Evolutionary conservation across 495 filamentous ascomycete species (phyloP).

Genomic region (Penicillium paxilli): DNA sequence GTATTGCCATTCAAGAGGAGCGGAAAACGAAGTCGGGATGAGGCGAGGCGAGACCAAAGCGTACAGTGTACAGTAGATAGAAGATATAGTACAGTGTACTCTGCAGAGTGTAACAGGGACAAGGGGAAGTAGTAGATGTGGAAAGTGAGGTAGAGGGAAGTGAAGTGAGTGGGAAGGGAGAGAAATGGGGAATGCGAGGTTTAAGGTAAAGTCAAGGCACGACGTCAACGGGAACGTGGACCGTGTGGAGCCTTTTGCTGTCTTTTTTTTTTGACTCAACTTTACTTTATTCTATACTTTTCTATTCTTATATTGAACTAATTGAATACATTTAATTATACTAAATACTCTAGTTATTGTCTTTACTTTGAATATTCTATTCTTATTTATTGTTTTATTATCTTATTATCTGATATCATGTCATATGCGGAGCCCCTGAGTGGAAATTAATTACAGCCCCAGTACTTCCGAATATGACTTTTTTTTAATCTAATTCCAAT

Average conservation of each 20-base stretch:
- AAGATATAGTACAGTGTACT: too few relatives aligned
- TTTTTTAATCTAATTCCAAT: too few relatives aligned
- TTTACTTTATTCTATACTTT: constrained; percentile 3
- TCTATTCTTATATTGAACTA: too few relatives aligned
- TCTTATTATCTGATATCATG: too few relatives aligned
- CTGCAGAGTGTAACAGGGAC: background rate
- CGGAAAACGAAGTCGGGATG: constrained; percentile 1
- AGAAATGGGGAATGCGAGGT: constrained; percentile 1
- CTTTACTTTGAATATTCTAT: background rate
- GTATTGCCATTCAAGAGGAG: constrained; percentile 28
- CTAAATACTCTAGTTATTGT: too few relatives aligned
- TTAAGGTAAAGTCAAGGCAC: constrained; percentile 12
- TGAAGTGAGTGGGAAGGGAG: background rate
- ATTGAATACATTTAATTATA: too few relatives aligned
- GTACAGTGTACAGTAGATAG: too few relatives aligned
- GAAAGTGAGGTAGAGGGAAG: background rate
- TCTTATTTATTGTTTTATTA: background rate
- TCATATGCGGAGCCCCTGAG: too few relatives aligned
- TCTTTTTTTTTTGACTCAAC: too few relatives aligned
- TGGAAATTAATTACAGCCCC: too few relatives aligned
- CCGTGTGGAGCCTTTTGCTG: constrained; percentile 26
- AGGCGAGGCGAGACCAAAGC: background rate
- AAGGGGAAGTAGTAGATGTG: constrained; percentile 3
- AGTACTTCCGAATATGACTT: too few relatives aligned
- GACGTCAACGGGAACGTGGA: constrained; percentile 34